These are phyloP conservation scores for Alnus glutinosa DNA, from an alignment of 306 rosid species.

Conservation along the genomic window DNA sequence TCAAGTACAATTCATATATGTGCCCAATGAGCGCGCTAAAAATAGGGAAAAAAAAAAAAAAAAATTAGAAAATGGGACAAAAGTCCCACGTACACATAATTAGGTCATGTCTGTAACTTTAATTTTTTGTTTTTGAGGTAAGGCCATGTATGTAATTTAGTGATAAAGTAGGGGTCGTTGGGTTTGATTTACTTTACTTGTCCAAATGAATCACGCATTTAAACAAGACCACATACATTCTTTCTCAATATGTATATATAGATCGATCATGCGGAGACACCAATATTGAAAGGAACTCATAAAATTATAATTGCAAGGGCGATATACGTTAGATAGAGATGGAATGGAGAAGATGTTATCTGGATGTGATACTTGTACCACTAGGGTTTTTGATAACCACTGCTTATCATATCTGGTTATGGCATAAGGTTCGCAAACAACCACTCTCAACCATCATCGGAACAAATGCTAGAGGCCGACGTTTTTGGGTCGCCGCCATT, in stretches of 20 bases:
- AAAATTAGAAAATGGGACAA: no score
- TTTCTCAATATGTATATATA: conserved; percentile 36
- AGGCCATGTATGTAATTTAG: conserved; percentile 38
- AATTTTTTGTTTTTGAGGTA: no score
- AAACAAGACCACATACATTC: conserved; percentile 57
- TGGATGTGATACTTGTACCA: conserved; percentile 85
- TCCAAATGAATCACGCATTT: conserved; percentile 30
- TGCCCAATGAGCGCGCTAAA: no score
- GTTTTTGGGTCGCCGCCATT: conserved; percentile 83
- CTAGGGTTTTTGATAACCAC: conserved; percentile 53
- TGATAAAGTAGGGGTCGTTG: conserved; percentile 34
- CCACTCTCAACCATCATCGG: conserved; percentile 80
- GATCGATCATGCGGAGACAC: conserved; percentile 9
- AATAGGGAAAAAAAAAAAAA: no score
- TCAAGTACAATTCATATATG: no score
- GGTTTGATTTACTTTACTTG: background rate
- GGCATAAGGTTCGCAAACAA: conserved; percentile 65
- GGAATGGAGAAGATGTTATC: conserved; percentile 87
- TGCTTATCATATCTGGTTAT: conserved; percentile 77
- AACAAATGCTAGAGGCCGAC: conserved; percentile 68
- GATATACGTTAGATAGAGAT: conserved; percentile 16
- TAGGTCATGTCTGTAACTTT: no score
- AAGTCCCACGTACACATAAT: no score
- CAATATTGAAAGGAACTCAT: no score
- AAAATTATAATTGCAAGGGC: background rate